Evolutionary conservation across 208 protist species (phyloP).

Genomic region (Trypanosoma conorhini): DNA sequence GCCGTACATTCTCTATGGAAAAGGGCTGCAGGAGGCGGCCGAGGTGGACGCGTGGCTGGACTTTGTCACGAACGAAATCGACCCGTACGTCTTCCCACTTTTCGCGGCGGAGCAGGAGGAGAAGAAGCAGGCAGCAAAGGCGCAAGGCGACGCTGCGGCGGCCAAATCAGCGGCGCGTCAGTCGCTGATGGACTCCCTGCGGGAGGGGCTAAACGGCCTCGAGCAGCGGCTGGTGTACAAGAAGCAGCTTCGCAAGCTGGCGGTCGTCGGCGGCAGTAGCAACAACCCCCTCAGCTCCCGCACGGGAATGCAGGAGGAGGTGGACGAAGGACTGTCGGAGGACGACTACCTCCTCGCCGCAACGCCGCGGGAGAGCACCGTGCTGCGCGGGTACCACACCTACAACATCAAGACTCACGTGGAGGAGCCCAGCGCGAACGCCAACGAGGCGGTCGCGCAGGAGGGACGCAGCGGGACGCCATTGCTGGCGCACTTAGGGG

Average conservation of each 20-base stretch:
- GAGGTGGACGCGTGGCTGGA: slow-evolving; percentile 92
- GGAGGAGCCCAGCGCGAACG: slow-evolving; percentile 7
- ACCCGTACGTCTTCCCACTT: slow-evolving; percentile 32
- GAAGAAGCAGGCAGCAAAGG: background rate
- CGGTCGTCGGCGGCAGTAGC: background rate
- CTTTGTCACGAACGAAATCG: slow-evolving; percentile 72
- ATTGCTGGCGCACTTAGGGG: background rate
- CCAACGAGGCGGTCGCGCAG: background rate
- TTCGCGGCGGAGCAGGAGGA: slow-evolving; percentile 15
- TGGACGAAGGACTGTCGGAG: slow-evolving; percentile 12
- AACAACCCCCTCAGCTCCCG: background rate
- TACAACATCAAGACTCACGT: slow-evolving; percentile 31
- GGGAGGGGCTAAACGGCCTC: slow-evolving; percentile 35
- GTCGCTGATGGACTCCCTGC: slow-evolving; percentile 22
- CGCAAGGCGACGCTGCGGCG: background rate
- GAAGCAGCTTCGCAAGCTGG: slow-evolving; percentile 29
- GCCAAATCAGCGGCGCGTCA: background rate
- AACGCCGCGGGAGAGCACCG: slow-evolving; percentile 22
- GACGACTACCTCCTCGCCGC: slow-evolving; percentile 4
- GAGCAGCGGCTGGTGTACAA: slow-evolving; percentile 50
- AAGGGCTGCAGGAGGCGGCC: slow-evolving; percentile 62
- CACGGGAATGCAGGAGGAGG: background rate
- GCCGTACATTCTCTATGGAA: slow-evolving; percentile 75
- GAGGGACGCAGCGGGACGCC: background rate
- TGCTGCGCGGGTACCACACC: slow-evolving; percentile 25